These are phyloP conservation scores for Periconia sp. DNA, from an alignment of 2,329 filamentous ascomycete species.

Conservation along the genomic window DNA sequence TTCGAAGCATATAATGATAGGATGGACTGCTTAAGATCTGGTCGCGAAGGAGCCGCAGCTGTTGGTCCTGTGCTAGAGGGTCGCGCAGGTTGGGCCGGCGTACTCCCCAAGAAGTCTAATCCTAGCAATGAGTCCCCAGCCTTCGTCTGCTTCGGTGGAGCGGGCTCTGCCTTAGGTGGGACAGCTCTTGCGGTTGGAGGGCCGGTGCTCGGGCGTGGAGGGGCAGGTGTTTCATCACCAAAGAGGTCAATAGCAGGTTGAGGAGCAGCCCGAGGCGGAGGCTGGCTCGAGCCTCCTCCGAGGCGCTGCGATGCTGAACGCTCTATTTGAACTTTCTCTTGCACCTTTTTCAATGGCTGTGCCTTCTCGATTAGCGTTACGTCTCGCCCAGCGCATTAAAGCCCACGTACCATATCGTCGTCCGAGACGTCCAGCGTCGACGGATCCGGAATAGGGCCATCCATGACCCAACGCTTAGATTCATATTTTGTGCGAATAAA, in stretches of 20 bases:
- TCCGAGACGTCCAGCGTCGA: conserved; percentile 80
- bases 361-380: conserved; percentile 15
- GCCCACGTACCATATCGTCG: conserved; percentile 70
- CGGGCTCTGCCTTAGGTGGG: conserved; percentile 69
- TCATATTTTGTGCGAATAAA: conserved; percentile 99
- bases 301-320: conserved; percentile 62
- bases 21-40: conserved; percentile 96
- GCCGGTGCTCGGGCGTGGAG: conserved; percentile 74
- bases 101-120: conserved; percentile 84
- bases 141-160: conserved; percentile 67
- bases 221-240: conserved; percentile 72
- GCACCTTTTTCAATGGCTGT: conserved; percentile 69
- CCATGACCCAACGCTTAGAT: conserved; percentile 99
- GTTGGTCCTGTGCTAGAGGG: conserved; percentile 80
- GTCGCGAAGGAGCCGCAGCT: conserved; percentile 72
- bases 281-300: conserved; percentile 37
- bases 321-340: conserved; percentile 73
- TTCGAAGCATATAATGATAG: conserved; percentile 91
- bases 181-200: conserved; percentile 64
- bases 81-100: conserved; percentile 71
- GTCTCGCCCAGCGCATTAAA: background rate
- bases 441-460: conserved; percentile 93
- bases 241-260: conserved; percentile 73
- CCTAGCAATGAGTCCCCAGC: conserved; percentile 85
- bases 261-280: conserved; percentile 51